A percentile compares a stretch with the other conserved stretches of the same genome.
phyloP scores from a whole-genome alignment of 108 stramenopile species.

The Aurantiochytrium sp. region DNA sequence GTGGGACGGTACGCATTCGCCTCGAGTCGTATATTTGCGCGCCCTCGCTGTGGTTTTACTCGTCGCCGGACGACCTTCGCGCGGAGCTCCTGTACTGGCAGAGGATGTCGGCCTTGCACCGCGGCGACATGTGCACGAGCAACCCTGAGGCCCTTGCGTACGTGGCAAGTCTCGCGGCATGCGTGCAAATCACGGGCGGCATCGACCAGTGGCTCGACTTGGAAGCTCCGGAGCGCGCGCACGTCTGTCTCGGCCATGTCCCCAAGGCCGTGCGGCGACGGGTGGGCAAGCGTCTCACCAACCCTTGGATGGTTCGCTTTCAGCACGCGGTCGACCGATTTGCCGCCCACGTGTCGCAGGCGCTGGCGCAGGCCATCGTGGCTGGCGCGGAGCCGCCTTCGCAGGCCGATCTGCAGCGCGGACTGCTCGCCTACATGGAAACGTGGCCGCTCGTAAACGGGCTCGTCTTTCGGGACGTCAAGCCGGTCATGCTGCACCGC shows the following conservation, averaged over 20 bases:
- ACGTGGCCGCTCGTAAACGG: neutral
- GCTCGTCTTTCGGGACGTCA: neutral
- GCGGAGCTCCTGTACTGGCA: conserved; percentile 12
- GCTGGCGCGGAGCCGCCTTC: neutral
- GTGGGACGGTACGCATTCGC: neutral
- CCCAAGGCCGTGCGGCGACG: neutral
- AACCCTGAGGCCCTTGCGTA: conserved; percentile 13
- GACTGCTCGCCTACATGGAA: neutral
- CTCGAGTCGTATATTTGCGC: neutral
- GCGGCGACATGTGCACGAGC: neutral
- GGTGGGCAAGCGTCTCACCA: neutral
- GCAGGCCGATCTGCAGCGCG: neutral
- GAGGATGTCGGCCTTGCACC: neutral
- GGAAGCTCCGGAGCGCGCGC: neutral
- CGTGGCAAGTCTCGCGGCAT: neutral
- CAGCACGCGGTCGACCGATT: neutral
- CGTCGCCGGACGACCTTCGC: neutral
- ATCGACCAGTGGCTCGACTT: neutral
- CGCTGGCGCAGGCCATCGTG: neutral
- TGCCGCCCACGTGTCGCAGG: neutral
- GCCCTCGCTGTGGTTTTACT: neutral
- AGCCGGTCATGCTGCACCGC: neutral
- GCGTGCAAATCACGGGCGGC: neutral
- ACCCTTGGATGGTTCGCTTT: neutral
- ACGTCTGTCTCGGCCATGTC: neutral